These are phyloP conservation scores for Phyllosticta ampelicida DNA, from an alignment of 2,329 filamentous ascomycete species.

Conservation along the genomic window DNA sequence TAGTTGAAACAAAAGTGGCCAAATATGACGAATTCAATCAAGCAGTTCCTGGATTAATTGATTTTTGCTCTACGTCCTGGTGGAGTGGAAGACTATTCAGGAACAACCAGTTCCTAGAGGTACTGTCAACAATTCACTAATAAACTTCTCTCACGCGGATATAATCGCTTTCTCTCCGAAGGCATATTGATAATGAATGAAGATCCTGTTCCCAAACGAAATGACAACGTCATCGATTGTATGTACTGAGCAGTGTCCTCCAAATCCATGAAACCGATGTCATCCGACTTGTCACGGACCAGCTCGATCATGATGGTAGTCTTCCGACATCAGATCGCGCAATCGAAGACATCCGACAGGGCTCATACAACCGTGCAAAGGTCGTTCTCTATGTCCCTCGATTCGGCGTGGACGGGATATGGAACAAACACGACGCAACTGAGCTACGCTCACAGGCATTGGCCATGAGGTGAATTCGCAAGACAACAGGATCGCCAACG, in stretches of 20 bases:
- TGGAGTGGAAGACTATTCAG: too few relatives aligned
- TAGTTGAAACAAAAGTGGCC: too few relatives aligned
- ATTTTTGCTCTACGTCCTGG: too few relatives aligned
- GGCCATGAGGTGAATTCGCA: constrained; percentile 11
- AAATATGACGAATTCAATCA: too few relatives aligned
- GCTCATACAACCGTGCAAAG: neutral
- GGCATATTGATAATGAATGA: too few relatives aligned
- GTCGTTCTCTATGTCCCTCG: neutral
- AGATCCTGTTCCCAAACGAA: too few relatives aligned
- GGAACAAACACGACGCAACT: neutral
- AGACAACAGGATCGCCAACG: constrained; percentile 12
- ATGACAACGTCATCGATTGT: neutral
- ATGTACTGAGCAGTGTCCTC: neutral
- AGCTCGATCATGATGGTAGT: neutral
- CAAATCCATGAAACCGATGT: neutral
- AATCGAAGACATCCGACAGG: neutral
- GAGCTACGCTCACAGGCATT: neutral
- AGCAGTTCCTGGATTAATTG: too few relatives aligned
- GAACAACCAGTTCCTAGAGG: too few relatives aligned
- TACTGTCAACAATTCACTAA: too few relatives aligned
- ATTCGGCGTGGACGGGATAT: neutral
- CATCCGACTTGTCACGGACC: neutral
- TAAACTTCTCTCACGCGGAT: too few relatives aligned
- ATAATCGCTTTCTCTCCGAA: too few relatives aligned
- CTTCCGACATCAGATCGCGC: neutral